Evolutionary conservation across 345 rosid species (phyloP), one percentile per base, ranked within the genome.

Genomic region (Lumnitzera racemosa): DNA sequence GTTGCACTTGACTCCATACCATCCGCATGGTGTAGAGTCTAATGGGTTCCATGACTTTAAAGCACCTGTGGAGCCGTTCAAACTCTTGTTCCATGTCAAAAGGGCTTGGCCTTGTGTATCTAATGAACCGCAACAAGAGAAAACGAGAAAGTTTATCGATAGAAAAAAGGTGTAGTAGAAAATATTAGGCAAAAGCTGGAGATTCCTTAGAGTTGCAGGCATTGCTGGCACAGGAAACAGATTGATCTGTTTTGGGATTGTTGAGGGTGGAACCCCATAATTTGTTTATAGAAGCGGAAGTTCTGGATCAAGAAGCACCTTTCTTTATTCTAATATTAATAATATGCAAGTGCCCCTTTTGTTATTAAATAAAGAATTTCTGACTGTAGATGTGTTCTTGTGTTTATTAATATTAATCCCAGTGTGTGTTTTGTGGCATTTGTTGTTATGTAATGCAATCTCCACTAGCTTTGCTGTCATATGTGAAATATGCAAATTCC

Each of bases 161-260:
- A 73, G 65, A 46, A 68, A 36, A 2, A 67, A 56, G 68, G 61
- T 57, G 63, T 61, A 48, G 47, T 59, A 61, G 71, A 74, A 61
- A 53, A 67, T 58, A 54, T 67, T 55, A 20, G 67, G 63, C 59
- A 57, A 49, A 58, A 50, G 66, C 15, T 47, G 61, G 59, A 51
- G 65, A 55, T 78, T 74, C 53, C 74, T 74, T 69, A 52, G 72
- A 67, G 66, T 47, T 64, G 77, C 68, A 74, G 82, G 59, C 82
- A 78, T 78, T 71, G 65, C 63, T 59, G 59, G 6, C 16, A 61
- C 47, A 46, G 47, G 12, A 47, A 25, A 49, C 53, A 53, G 62
- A 10, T 20, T 23, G 65, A 59, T 67, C 70, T 59, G 65, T 47
- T 47, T 67, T 54, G 70, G 70, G 70, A 67, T 67, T 61, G 70